Evolutionary conservation across 2,329 filamentous ascomycete genomes (phyloP), one percentile per base, ranked within the genome.

Genomic region (Ophiostoma sp.): DNA sequence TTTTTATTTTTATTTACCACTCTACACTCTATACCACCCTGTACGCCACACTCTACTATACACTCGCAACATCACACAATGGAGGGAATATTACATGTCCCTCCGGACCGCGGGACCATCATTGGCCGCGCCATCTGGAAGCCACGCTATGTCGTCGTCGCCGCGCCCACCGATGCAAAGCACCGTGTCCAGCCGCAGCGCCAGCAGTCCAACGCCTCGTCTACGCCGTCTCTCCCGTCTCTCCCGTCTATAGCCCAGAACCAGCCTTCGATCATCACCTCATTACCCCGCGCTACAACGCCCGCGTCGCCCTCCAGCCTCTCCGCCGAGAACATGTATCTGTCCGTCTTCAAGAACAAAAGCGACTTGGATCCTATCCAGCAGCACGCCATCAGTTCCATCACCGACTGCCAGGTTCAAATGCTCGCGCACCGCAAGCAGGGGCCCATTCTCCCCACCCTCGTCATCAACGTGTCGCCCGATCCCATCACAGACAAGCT

Each of bases 401-500:
- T 87, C 67, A 80, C 80, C 67, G 84, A 85, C 68, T 89, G 85
- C 72, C 81, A 85, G 71, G 80, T 88, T 44, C 85, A 87, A 74
- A 81, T 82, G 75, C 72, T 88, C 16, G 80, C 85, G 58, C 84
- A 88, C 73, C 84, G 86, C 66, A 89, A 89, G 73, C 85, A 88
- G 73, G 84, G 83, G 0, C 82, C 84, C 11, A 79, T 83, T 4
- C 76, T 86, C 7, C 85, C 85, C 1, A 89, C 87, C 5, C 80
- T 89, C 12, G 79, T 87, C 63, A 74, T 89, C 49, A 84, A 79
- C 71, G 77, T 89, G 64, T 79, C 81, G 36, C 80, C 81, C 27
- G 82, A 84, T 72, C 79, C 81, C 0, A 73, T 76, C 8, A 80
- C 82, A 49, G 86, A 89, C 71, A 88, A 86, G 75, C 79, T 87